A percentile compares a stretch with the other conserved stretches of the same genome.
Conservation (phyloP, 2,329 filamentous ascomycete genomes). For the Penicillium sp. region DNA sequence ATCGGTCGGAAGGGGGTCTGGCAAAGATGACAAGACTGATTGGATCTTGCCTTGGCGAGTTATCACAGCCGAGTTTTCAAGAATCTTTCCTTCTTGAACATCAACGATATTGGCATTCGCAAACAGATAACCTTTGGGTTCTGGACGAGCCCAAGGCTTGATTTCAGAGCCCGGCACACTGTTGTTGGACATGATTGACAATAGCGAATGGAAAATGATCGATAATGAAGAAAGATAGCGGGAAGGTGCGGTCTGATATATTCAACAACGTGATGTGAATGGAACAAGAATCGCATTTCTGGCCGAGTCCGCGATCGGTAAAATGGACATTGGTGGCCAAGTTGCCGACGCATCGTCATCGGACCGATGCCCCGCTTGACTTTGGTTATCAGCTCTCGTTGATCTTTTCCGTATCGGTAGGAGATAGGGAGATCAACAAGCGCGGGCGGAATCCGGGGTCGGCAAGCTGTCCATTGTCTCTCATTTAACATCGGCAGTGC, state of each 20-base stretch:
- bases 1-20: conserved; percentile 9
- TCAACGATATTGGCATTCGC: conserved; percentile 25
- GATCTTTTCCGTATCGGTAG: conserved; percentile 12
- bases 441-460: conserved; percentile 1
- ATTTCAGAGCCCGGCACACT: conserved; percentile 18
- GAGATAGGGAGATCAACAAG: conserved; percentile 4
- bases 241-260: conserved; percentile 1
- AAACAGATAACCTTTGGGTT: conserved; percentile 18
- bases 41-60: conserved; percentile 20
- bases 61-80: conserved; percentile 12
- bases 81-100: conserved; percentile 17
- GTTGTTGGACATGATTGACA: conserved; percentile 10
- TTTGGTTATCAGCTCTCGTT: conserved; percentile 1
- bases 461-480: background rate
- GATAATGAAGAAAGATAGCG: background rate
- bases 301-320: conserved; percentile 6
- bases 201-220: background rate
- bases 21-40: conserved; percentile 10
- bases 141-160: conserved; percentile 24
- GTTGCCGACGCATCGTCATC: conserved; percentile 11
- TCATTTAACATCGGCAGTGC: background rate
- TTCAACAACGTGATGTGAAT: background rate
- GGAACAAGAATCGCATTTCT: background rate
- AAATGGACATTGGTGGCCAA: conserved; percentile 4
- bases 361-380: conserved; percentile 6